A percentile compares a stretch with the other conserved stretches of the same genome.
Evolutionary conservation across 2,329 filamentous ascomycete species (phyloP).

Genomic region (Cladosporium velox): DNA sequence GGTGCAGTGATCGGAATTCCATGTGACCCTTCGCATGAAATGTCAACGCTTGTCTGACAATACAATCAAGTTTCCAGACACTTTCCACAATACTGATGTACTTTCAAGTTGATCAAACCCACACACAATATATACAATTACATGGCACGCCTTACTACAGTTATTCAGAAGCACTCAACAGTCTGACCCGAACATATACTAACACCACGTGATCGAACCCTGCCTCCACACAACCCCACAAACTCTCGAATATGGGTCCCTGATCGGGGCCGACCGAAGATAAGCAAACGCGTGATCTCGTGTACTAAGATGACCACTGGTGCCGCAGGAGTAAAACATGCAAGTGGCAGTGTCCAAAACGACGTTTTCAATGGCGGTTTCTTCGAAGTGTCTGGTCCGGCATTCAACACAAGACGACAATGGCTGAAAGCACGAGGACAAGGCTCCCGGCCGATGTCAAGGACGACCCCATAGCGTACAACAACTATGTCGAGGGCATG

Average conservation of each 20-base stretch:
- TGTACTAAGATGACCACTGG: slow-evolving; percentile 1
- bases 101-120: not conserved
- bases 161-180: not conserved
- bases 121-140: not conserved
- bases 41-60: too few species aligned
- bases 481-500: slow-evolving; percentile 51
- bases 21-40: too few species aligned
- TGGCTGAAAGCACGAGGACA: slow-evolving; percentile 10
- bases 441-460: not conserved
- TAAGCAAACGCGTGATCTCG: slow-evolving; percentile 5
- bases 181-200: not conserved
- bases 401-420: not conserved
- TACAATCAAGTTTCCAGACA: not conserved
- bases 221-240: not conserved
- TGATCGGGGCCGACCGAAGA: slow-evolving; percentile 5
- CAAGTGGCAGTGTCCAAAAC: not conserved
- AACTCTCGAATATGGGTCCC: not conserved
- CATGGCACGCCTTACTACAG: not conserved
- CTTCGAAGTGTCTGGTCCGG: not conserved
- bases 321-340: slow-evolving; percentile 1
- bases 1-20: too few species aligned
- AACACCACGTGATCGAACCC: not conserved
- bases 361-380: slow-evolving; percentile 2
- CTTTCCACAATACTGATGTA: not conserved
- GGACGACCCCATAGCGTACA: slow-evolving; percentile 27